Conservation (phyloP, 2,329 filamentous ascomycete species). For the Hymenoscyphus linearis region DNA sequence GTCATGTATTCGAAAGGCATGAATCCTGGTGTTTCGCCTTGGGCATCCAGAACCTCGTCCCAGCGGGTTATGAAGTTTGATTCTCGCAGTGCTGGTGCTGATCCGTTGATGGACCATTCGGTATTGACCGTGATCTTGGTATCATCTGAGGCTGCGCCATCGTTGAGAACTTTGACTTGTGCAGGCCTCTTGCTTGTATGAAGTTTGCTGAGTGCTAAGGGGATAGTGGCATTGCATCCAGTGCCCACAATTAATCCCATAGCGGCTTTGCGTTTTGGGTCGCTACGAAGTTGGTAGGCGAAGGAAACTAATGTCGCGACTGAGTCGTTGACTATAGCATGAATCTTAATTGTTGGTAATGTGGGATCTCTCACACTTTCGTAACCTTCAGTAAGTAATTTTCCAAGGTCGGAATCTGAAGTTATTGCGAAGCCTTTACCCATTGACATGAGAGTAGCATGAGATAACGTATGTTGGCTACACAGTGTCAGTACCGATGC, state of each 20-base stretch:
- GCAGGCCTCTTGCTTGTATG: slow-evolving; percentile 56
- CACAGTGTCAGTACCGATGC: slow-evolving; percentile 7
- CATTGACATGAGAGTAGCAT: slow-evolving; percentile 62
- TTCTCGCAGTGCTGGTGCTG: slow-evolving; percentile 60
- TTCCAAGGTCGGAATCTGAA: slow-evolving; percentile 54
- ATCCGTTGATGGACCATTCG: slow-evolving; percentile 77
- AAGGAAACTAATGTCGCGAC: slow-evolving; percentile 75
- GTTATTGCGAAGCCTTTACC: slow-evolving; percentile 65
- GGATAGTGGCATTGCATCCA: slow-evolving; percentile 75
- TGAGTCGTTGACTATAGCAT: slow-evolving; percentile 76
- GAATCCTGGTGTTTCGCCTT: slow-evolving; percentile 72
- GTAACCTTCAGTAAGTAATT: slow-evolving; percentile 55
- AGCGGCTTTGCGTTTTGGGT: slow-evolving; percentile 56
- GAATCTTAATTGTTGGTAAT: slow-evolving; percentile 63
- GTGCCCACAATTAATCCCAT: slow-evolving; percentile 82
- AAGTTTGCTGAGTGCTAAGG: slow-evolving; percentile 58
- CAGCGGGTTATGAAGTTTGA: slow-evolving; percentile 62
- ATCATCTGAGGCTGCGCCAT: slow-evolving; percentile 40
- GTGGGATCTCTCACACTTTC: slow-evolving; percentile 38
- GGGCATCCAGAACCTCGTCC: slow-evolving; percentile 62
- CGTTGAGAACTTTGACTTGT: slow-evolving; percentile 44
- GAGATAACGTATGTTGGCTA: slow-evolving; percentile 52
- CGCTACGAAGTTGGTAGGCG: slow-evolving; percentile 62
- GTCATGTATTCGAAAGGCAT: slow-evolving; percentile 98
- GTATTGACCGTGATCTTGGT: slow-evolving; percentile 74